Evolutionary conservation across 495 filamentous ascomycete genomes (phyloP).

Genomic region (Patellaria atrata): DNA sequence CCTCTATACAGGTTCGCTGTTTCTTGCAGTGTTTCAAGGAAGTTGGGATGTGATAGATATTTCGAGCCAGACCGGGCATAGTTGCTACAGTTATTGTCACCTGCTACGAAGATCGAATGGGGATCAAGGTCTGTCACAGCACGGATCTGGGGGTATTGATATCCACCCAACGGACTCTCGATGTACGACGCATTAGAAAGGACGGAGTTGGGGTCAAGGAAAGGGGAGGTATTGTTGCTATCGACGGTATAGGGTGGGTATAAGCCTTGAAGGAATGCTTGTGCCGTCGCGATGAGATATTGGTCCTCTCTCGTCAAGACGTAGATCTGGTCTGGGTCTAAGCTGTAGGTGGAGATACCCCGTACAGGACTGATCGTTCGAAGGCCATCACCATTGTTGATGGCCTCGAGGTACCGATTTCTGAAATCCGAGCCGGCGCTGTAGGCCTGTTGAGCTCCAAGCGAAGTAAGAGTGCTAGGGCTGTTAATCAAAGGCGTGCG

Average conservation of each 20-base stretch:
- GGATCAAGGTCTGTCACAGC: conserved; percentile 37
- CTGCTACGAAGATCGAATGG: conserved; percentile 42
- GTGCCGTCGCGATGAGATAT: conserved; percentile 43
- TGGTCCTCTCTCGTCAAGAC: conserved; percentile 35
- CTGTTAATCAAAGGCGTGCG: conserved; percentile 44
- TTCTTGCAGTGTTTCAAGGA: conserved; percentile 24
- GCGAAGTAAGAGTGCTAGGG: conserved; percentile 41
- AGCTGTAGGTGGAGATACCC: conserved; percentile 29
- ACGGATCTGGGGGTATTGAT: conserved; percentile 55
- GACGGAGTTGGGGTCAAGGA: conserved; percentile 23
- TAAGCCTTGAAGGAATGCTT: conserved; percentile 66
- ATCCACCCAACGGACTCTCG: conserved; percentile 49
- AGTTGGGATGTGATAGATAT: conserved; percentile 30
- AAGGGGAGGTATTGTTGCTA: conserved; percentile 27
- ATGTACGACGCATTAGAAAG: conserved; percentile 47
- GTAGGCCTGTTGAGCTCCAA: conserved; percentile 55
- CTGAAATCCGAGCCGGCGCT: conserved; percentile 47
- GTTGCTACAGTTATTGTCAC: conserved; percentile 39
- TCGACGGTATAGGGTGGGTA: conserved; percentile 50
- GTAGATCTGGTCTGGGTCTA: conserved; percentile 34
- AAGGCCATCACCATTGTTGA: conserved; percentile 19
- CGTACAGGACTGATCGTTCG: conserved; percentile 27
- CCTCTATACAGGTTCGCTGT: conserved; percentile 37
- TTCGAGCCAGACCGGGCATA: conserved; percentile 27
- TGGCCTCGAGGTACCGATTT: conserved; percentile 21